These are phyloP conservation scores for Boletus tomentosulus DNA, from an alignment of 768 basidiomycete species.

Conservation along the genomic window DNA sequence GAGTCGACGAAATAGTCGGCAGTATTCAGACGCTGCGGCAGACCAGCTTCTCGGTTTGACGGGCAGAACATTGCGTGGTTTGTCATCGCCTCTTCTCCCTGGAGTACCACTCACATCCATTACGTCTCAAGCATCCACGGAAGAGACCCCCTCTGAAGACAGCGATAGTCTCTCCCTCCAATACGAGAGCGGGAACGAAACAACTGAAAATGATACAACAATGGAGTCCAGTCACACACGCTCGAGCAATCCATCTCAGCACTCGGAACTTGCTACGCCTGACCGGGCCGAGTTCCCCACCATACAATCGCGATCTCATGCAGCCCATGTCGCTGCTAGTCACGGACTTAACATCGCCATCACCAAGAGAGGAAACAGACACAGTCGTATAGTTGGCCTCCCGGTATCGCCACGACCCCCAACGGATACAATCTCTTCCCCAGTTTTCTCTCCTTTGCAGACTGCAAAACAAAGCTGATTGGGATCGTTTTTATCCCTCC, in stretches of 20 bases:
- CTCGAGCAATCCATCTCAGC: slow-evolving; percentile 36
- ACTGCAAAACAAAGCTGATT: slow-evolving; percentile 25
- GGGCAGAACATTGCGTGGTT: slow-evolving; percentile 65
- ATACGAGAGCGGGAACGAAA: slow-evolving; percentile 75
- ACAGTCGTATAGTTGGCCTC: slow-evolving; percentile 63
- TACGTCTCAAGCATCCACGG: slow-evolving; percentile 37
- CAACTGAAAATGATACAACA: slow-evolving; percentile 54
- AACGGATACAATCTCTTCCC: slow-evolving; percentile 9
- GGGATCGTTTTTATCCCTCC: neutral
- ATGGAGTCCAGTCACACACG: slow-evolving; percentile 41
- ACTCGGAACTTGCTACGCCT: slow-evolving; percentile 16
- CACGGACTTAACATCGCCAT: slow-evolving; percentile 68
- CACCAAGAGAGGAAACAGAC: slow-evolving; percentile 55
- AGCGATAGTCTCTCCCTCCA: slow-evolving; percentile 63
- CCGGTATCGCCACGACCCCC: slow-evolving; percentile 41
- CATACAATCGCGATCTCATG: slow-evolving; percentile 42
- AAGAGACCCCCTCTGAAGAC: slow-evolving; percentile 66
- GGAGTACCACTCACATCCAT: slow-evolving; percentile 2
- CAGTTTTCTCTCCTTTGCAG: slow-evolving; percentile 16
- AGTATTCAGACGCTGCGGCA: slow-evolving; percentile 79
- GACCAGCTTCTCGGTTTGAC: slow-evolving; percentile 76
- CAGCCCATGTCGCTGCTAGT: slow-evolving; percentile 58
- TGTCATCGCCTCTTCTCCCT: slow-evolving; percentile 23
- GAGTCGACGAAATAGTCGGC: slow-evolving; percentile 74
- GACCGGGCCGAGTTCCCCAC: slow-evolving; percentile 24